These are phyloP conservation scores for Mitragyna speciosa DNA, from an alignment of 257 asterid genomes.

Conservation along the genomic window DNA sequence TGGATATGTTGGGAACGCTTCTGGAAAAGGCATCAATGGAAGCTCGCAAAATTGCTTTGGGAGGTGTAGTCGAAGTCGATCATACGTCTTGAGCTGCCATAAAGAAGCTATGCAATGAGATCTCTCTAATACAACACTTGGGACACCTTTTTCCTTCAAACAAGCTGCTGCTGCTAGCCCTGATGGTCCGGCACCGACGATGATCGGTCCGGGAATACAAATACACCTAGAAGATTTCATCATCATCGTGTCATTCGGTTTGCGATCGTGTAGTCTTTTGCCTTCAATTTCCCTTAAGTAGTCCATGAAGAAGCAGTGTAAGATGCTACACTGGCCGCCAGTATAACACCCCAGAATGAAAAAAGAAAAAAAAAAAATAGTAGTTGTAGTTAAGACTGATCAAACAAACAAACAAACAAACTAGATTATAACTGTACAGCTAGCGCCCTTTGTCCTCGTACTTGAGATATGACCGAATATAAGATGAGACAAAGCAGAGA, in stretches of 20 bases:
- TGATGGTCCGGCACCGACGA: slow-evolving; percentile 86
- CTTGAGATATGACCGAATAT: slow-evolving; percentile 16
- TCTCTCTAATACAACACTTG: slow-evolving; percentile 64
- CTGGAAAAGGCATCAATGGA: slow-evolving; percentile 71
- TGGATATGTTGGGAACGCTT: slow-evolving; percentile 70
- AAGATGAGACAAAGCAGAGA: slow-evolving; percentile 22
- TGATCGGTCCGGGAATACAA: slow-evolving; percentile 58
- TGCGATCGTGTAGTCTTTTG: slow-evolving; percentile 53
- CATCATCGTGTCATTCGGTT: neutral
- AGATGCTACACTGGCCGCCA: neutral
- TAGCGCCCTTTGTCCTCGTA: neutral
- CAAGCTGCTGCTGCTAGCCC: slow-evolving; percentile 87
- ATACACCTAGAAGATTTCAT: slow-evolving; percentile 24
- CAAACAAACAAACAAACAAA: neutral
- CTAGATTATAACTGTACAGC: neutral
- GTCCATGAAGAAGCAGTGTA: slow-evolving; percentile 15
- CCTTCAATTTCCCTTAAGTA: slow-evolving; percentile 56
- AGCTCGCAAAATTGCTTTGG: slow-evolving; percentile 86
- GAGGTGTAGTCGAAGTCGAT: slow-evolving; percentile 73
- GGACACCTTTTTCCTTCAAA: slow-evolving; percentile 48
- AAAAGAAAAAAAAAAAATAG: neutral
- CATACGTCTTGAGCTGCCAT: slow-evolving; percentile 83
- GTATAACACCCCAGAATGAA: too few species aligned
- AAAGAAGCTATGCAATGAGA: slow-evolving; percentile 75
- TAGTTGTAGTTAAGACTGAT: neutral